Evolutionary conservation across 2,329 filamentous ascomycete genomes (phyloP), one percentile per base, ranked within the genome.

Genomic region (Phaeosphaeriaceae sp.): DNA sequence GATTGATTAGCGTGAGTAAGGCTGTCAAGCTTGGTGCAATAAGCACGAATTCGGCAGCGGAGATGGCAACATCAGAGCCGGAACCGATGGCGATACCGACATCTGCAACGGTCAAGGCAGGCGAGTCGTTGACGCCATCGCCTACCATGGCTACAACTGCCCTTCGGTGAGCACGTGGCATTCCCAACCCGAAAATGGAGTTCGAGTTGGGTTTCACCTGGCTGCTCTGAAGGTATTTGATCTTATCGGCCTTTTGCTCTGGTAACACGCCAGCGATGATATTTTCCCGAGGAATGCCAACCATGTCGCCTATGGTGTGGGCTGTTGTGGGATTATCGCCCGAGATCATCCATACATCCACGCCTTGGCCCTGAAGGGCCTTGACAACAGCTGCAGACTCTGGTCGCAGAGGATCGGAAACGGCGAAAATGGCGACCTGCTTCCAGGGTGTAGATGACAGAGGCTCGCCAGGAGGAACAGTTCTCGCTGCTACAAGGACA

Each of bases 321-420:
- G 92, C 92, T 0, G 92, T 97, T n/a, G 79, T 86, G n/a, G 79
- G 77, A 66, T 96, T 96, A 76, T 97, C 92, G 23, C 92, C 92
- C 0, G 91, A 95, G 30, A 96, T 85, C 90, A 97, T 95, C 85
- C 88, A 96, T 3, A 96, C 88, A 26, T 86, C 83, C 38, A 89
- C 86, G 16, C 87, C 85, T 13, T 83, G 82, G 3, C 80, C 73
- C 34, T 83, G 81, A 0, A 96, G 82, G 1, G 85, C 79, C 5
- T 75, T 72, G 49, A 96, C 82, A 15, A 93, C 85, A 6, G 76
- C 66, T 1, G 76, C 73, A 0, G 91, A 86, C 73, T 95, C 90
- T 0, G 84, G 82, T 2, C 92, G 87, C 55, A 96, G 83, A 1
- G 90, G 86, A 60, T 97, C 92, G 0, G 92, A 87, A 40, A 93